Evolutionary conservation across 1,284 basidiomycete species (phyloP), one percentile per base, ranked within the genome.

Genomic region (Sporisorium scitamineum): DNA sequence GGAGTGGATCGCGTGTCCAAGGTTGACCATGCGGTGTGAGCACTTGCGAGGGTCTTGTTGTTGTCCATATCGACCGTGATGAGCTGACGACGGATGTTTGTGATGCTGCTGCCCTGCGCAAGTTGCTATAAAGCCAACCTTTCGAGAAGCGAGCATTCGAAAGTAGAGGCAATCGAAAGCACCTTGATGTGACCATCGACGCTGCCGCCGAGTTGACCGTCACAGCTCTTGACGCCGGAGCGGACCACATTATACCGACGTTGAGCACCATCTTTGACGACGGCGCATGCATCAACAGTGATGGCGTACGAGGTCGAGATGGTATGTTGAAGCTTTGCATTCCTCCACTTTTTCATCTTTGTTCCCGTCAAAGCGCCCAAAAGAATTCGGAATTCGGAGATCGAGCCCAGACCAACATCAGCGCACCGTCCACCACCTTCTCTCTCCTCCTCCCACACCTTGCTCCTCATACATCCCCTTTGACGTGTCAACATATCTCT

Each of bases 241-340:
- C 45, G 60, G 24, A 39, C 55, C 61, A 41, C 47, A 44, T 18
- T 4, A 71, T 32, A 13, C 69, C 69, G n/a, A 71, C 45, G 18
- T 32, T 45, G 37, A 65, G 37, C 45, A 41, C 20, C 58, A 70
- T 65, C 16, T 5, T 42, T 32, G 22, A 13, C n/a, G 9, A 24
- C 14, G 37, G 44, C 44, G 13, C 26, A 5, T 13, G 16, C 26
- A 11, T 27, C 42, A 10, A 44, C 22, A 22, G n/a, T 26, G 29
- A 20, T 10, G 27, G 11, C 29, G 27, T 37, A n/a, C 2, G 24
- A 61, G 24, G 34, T 54, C 57, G 34, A 48, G 59, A 48, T 56
- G 61, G 34, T 62, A 54, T 34, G 10, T 24, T 29, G 27, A 29
- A 16, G 18, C 16, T 20, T 32, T 20, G n/a, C n/a, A n/a, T 14